Base-by-base conservation (phyloP, 768 basidiomycete species). In the Hysterangium stoloniferum region DNA sequence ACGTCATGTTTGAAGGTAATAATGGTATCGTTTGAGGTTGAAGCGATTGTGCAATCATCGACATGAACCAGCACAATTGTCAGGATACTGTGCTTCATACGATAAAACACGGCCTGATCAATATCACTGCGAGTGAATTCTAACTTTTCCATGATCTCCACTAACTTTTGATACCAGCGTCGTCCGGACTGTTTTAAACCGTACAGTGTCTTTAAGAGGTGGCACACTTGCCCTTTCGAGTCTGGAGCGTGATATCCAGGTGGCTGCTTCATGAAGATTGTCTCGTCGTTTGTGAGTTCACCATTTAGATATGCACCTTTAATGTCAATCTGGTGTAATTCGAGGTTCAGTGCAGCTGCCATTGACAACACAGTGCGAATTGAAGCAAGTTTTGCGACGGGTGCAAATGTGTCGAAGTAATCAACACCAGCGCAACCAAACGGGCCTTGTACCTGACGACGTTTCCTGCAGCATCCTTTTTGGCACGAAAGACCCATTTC, bases 231-330 rank as follows among this genome's bases (percentile, higher is more conserved):
- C 9, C 20, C 8, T 22, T 9, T 20, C 22, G 9, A 8, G 8
- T 20, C 38, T n/a, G n/a, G n/a, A 11, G 8, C 20, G 12, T 9
- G 11, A 20, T 12, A 67, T 0, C 68, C 66, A 0, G 62, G 64
- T 1, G 71, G 69, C 41, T 68, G 64, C 9, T 63, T 32, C 70
- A 77, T 74, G 59, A 68, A 77, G 32, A 77, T 70, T 17, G 56
- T 54, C 36, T 63, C 54, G 24, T 63, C 62, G 6, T 48, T 32
- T 5, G 27, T 24, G 27, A 75, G 65, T 27, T 68, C 59, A 12
- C 59, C 58, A 35, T 59, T 38, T 0, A 59, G 54, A 43, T 57
- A 59, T 0, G 54, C 57, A 41, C 52, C 52, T 22, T 55, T 47
- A 4, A 59, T 43, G 34, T 59, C 52, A 0, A 52, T 34, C 29